Evolutionary conservation across 2,329 filamentous ascomycete genomes (phyloP), one percentile per base, ranked within the genome.

Genomic region (Ascochyta viciae-villosae): DNA sequence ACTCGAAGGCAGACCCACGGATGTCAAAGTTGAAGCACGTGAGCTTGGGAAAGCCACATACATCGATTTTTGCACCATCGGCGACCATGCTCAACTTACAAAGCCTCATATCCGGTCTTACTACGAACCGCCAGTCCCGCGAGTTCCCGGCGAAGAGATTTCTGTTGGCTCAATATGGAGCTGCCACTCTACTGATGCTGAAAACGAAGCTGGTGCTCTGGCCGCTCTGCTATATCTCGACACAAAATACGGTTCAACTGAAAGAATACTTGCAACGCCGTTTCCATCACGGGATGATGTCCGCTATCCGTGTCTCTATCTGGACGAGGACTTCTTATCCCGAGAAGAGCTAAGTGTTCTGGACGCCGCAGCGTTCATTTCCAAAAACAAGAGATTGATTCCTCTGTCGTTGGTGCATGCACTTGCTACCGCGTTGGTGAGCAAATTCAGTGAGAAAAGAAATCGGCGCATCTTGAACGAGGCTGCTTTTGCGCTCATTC

Each of bases 191-290:
- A 23, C 31, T 8, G 38, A 47, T 6, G 26, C 57, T 29, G 13
- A 56, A 9, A 29, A 50, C 26, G n/a, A 57, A n/a, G 73, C 67
- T 1, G 58, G 69, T 10, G 71, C 76, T n/a, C 58, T 73, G 2
- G 64, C 74, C 4, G 69, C 68, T 1, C 37, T 78, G 13, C 55
- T 77, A 6, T 70, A 71, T 50, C 54, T 77, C 2, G 71, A 74
- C 45, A 60, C 63, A 4, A 58, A 58, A 8, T 64, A 66, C 8
- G 54, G 58, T 2, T 47, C 63, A 1, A 34, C 45, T 4, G 19
- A 60, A 7, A 58, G 67, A 16, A 47, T 76, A 1, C 44, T 78
- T 1, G 37, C 59, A 1, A 48, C 48, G 3, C 67, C 71, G 0
- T 77, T 74, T 34, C 60, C 61, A 12, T 62, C 65, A 2, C 2